These are phyloP conservation scores for Taphrina communis DNA, from an alignment of 1,139 yeast species.

Conservation along the genomic window DNA sequence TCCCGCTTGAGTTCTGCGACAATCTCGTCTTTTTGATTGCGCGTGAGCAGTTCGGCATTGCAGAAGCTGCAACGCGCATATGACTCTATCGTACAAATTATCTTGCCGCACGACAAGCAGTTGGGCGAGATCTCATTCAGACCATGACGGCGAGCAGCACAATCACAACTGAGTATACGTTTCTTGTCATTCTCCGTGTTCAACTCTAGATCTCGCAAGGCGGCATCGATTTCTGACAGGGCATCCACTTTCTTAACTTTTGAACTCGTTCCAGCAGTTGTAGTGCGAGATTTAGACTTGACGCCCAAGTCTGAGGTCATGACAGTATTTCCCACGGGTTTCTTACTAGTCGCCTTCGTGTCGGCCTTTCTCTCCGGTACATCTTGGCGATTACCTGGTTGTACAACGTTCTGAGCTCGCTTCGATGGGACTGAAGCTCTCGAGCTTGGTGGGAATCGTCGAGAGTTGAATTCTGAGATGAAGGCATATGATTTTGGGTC, in stretches of 20 bases:
- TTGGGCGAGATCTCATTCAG: conserved; percentile 89
- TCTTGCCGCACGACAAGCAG: conserved; percentile 91
- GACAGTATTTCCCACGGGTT: conserved; percentile 32
- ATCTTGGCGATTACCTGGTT: conserved; percentile 15
- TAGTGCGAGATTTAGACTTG: conserved; percentile 51
- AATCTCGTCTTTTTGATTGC: conserved; percentile 40
- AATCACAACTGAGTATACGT: conserved; percentile 62
- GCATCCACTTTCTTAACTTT: conserved; percentile 58
- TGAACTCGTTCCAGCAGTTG: background rate
- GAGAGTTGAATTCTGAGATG: conserved; percentile 32
- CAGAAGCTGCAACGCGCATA: conserved; percentile 67
- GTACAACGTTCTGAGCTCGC: conserved; percentile 5
- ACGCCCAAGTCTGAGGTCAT: conserved; percentile 46
- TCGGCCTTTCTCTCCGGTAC: conserved; percentile 17
- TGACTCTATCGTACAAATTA: conserved; percentile 88
- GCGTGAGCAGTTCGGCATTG: conserved; percentile 28
- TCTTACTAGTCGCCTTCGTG: conserved; percentile 2
- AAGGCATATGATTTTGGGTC: conserved; percentile 19
- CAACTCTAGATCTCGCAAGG: conserved; percentile 56
- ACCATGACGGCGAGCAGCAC: conserved; percentile 76
- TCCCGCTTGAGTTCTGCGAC: conserved; percentile 40
- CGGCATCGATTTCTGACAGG: conserved; percentile 62
- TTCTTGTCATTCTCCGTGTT: conserved; percentile 47
- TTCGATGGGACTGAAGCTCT: conserved; percentile 31
- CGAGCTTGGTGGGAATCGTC: conserved; percentile 26